Percentiles rank a stretch among this genome's conserved stretches.
These are phyloP conservation scores for Geotrichum restrictum DNA, from an alignment of 1,139 yeast species.

Conservation along the genomic window DNA sequence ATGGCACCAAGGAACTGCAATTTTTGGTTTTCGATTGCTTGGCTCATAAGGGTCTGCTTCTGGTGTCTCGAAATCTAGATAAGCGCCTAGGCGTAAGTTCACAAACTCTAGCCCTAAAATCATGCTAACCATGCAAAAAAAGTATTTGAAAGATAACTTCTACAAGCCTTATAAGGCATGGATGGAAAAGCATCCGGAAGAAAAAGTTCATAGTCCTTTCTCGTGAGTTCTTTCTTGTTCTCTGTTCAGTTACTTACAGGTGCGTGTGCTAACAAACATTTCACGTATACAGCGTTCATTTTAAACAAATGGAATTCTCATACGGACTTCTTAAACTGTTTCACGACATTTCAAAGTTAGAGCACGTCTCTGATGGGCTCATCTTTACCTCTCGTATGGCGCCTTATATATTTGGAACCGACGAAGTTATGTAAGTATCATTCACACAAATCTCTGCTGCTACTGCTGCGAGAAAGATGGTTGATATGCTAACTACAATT, in stretches of 20 bases:
- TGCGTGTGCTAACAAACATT: background rate
- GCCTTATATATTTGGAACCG: slow-evolving; percentile 87
- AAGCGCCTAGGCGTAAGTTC: slow-evolving; percentile 60
- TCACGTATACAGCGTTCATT: slow-evolving; percentile 27
- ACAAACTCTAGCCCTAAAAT: background rate
- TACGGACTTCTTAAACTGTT: slow-evolving; percentile 78
- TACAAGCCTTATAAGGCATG: slow-evolving; percentile 56
- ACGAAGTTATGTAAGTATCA: slow-evolving; percentile 44
- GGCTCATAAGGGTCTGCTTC: slow-evolving; percentile 69
- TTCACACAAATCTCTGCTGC: no score
- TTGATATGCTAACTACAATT: background rate
- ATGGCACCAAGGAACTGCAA: slow-evolving; percentile 59
- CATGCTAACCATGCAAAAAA: background rate
- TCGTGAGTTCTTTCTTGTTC: background rate
- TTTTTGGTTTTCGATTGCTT: slow-evolving; percentile 89
- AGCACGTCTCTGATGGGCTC: slow-evolving; percentile 90
- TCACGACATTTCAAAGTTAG: slow-evolving; percentile 58
- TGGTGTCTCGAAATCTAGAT: slow-evolving; percentile 66
- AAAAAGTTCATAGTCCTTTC: slow-evolving; percentile 54
- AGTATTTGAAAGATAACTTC: slow-evolving; percentile 58
- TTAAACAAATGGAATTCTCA: slow-evolving; percentile 83
- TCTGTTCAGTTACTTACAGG: background rate
- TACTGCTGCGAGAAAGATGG: background rate
- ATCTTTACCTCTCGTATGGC: slow-evolving; percentile 88
- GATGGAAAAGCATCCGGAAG: slow-evolving; percentile 64